Percentiles rank a stretch among this genome's conserved stretches.
These are phyloP conservation scores for Amphicarpaea edgeworthii DNA, from an alignment of 306 rosid species.

Conservation along the genomic window DNA sequence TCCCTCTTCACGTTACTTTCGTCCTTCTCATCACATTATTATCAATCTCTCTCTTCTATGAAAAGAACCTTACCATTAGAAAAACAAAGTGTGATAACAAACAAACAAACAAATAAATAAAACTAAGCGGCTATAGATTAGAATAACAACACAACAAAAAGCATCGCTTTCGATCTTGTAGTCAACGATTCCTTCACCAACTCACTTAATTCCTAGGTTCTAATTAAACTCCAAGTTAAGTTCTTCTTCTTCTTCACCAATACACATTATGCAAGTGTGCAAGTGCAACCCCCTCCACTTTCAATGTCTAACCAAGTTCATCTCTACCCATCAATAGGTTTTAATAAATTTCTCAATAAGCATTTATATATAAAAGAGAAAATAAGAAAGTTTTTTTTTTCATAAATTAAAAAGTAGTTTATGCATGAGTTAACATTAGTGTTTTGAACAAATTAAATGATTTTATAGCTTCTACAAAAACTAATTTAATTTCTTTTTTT, in stretches of 20 bases:
- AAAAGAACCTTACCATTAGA: conserved; percentile 44
- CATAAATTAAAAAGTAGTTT: too few species aligned
- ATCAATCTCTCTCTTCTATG: conserved; percentile 44
- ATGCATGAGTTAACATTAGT: too few species aligned
- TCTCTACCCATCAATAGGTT: conserved; percentile 17
- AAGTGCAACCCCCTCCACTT: conserved; percentile 21
- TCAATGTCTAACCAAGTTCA: conserved; percentile 18
- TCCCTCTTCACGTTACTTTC: conserved; percentile 57
- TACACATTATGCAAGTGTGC: too few species aligned
- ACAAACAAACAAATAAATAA: conserved; percentile 43
- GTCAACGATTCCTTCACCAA: conserved; percentile 71
- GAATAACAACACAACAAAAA: conserved; percentile 40
- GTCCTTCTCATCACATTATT: conserved; percentile 44
- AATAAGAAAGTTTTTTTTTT: too few species aligned
- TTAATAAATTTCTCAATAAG: too few species aligned
- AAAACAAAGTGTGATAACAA: conserved; percentile 41
- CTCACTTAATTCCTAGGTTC: conserved; percentile 55
- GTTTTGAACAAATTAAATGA: too few species aligned
- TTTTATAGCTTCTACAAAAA: too few species aligned
- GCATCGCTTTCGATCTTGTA: conserved; percentile 50
- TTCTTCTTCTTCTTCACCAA: conserved; percentile 48
- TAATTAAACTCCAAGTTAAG: conserved; percentile 48
- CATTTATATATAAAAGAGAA: too few species aligned
- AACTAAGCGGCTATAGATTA: conserved; percentile 35
- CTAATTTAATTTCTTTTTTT: too few species aligned